Percentiles rank a stretch among this genome's conserved stretches.
phyloP scores from a whole-genome alignment of 352 stramenopile genomes.

The Phytophthora megakarya region DNA sequence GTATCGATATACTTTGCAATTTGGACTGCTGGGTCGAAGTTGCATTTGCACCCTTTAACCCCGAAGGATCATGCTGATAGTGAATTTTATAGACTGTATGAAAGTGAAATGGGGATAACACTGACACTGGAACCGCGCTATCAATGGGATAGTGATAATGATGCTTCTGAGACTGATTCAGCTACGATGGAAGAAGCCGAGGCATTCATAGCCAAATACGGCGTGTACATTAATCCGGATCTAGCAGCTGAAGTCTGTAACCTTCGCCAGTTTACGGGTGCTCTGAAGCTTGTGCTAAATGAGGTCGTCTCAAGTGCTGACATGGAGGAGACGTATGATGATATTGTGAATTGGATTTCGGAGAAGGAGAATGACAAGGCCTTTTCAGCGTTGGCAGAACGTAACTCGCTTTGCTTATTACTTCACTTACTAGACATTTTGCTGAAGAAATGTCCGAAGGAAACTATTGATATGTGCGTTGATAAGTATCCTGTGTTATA shows the following conservation, averaged over 20 bases:
- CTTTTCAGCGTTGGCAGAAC: slow-evolving; percentile 52
- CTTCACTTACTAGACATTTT: slow-evolving; percentile 82
- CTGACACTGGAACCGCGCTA: slow-evolving; percentile 50
- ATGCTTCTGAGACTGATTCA: slow-evolving; percentile 2
- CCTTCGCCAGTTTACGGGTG: slow-evolving; percentile 60
- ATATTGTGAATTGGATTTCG: slow-evolving; percentile 81
- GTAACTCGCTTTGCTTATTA: slow-evolving; percentile 71
- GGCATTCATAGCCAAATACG: slow-evolving; percentile 81
- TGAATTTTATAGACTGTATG: slow-evolving; percentile 48
- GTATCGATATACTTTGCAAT: slow-evolving; percentile 84
- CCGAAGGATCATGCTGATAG: slow-evolving; percentile 17
- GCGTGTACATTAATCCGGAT: slow-evolving; percentile 85
- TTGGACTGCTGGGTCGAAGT: slow-evolving; percentile 50
- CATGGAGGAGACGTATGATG: slow-evolving; percentile 74
- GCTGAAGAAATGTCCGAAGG: slow-evolving; percentile 75
- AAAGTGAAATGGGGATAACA: slow-evolving; percentile 68
- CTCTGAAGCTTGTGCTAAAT: slow-evolving; percentile 73
- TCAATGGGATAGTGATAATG: slow-evolving; percentile 23
- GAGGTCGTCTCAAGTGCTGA: slow-evolving; percentile 82
- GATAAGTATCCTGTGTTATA: slow-evolving; percentile 69
- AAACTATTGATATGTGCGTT: slow-evolving; percentile 78
- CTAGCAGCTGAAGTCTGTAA: slow-evolving; percentile 84
- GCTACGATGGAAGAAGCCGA: slow-evolving; percentile 55
- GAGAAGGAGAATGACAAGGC: slow-evolving; percentile 61
- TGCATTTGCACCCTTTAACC: slow-evolving; percentile 58